Conservation (phyloP, 805 yeast genomes). For the Lipomyces chichibuensis region DNA sequence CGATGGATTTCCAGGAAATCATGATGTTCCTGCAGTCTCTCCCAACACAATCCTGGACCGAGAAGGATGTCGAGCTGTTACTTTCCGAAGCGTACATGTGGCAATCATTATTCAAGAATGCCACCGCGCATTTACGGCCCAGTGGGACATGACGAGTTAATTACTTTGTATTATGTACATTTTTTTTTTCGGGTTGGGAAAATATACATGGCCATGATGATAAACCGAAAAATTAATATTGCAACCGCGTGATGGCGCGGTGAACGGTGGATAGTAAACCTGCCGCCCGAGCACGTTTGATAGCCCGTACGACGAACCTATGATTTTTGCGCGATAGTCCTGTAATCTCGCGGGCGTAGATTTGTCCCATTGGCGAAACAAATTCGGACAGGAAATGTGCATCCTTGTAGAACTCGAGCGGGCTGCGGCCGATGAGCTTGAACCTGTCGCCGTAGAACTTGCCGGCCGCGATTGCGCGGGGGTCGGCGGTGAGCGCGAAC, state of each 20-base stretch:
- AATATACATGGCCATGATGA: too few species aligned
- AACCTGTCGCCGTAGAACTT: conserved; percentile 20
- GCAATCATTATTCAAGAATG: conserved; percentile 90
- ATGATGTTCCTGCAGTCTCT: conserved; percentile 88
- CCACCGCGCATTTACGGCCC: conserved; percentile 70
- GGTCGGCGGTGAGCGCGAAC: not conserved
- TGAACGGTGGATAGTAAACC: conserved; percentile 55
- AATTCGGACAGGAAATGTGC: conserved; percentile 67
- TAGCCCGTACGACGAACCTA: conserved; percentile 67
- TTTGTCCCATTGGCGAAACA: conserved; percentile 69
- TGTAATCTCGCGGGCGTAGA: conserved; percentile 65
- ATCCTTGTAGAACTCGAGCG: conserved; percentile 45
- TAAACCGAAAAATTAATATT: not conserved
- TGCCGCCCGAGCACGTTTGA: conserved; percentile 72
- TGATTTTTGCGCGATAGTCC: conserved; percentile 69
- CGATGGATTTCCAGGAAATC: conserved; percentile 92
- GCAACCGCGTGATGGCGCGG: conserved; percentile 20
- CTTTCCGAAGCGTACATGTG: conserved; percentile 95
- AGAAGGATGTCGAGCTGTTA: conserved; percentile 86
- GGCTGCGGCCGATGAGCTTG: conserved; percentile 12
- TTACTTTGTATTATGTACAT: not conserved
- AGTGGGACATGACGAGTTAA: not conserved
- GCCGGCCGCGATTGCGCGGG: conserved; percentile 1
- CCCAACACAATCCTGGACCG: conserved; percentile 84
- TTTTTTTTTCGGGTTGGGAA: too few species aligned